Evolutionary conservation across 352 stramenopile species (phyloP), one percentile per base, ranked within the genome.

Genomic region (Phytophthora hibernalis): DNA sequence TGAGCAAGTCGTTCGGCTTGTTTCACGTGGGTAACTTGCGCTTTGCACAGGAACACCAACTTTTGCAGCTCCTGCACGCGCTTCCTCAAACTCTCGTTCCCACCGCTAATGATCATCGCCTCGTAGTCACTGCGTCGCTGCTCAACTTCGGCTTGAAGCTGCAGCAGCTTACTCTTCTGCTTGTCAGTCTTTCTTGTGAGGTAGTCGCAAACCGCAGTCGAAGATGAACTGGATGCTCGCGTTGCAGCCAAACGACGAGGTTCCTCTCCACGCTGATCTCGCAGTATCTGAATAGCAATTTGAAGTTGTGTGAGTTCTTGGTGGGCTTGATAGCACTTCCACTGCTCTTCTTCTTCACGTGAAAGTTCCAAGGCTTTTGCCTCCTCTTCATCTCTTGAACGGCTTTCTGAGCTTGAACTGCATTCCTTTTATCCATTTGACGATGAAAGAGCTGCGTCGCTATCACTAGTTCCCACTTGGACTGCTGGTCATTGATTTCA

Each of bases 31-130:
- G 78, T 79, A 48, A 74, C 62, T 61, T 89, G 82, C 12, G 56
- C 65, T 28, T 90, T 73, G 53, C 80, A 92, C 11, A 91, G 50
- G 59, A 91, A 92, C 33, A 90, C 66, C 16, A 90, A 52, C 24
- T 89, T 82, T 61, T 91, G 84, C 26, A 92, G 75, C 63, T 92
- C 84, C 21, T 89, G 82, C 3, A 85, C 74, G 2, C 82, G 79
- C 16, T 72, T 74, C 13, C 80, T 70, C n/a, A 89, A 62, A 35
- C 22, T 42, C n/a, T 92, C 79, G 44, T 90, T 67, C n/a, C 77
- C 61, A 10, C 76, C 76, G n/a, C 57, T 58, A 15, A 66, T 52
- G 4, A 84, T 49, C 21, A 90, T 68, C 15, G 40, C 38, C 18
- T 89, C 73, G 62, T 80, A 89, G 33, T 86, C 67, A 6, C 38